Percentiles rank a stretch among this genome's conserved stretches.
Evolutionary conservation across 371 early-diverging fungal species (phyloP).

Genomic region (Polyrhizophydium stewartii): DNA sequence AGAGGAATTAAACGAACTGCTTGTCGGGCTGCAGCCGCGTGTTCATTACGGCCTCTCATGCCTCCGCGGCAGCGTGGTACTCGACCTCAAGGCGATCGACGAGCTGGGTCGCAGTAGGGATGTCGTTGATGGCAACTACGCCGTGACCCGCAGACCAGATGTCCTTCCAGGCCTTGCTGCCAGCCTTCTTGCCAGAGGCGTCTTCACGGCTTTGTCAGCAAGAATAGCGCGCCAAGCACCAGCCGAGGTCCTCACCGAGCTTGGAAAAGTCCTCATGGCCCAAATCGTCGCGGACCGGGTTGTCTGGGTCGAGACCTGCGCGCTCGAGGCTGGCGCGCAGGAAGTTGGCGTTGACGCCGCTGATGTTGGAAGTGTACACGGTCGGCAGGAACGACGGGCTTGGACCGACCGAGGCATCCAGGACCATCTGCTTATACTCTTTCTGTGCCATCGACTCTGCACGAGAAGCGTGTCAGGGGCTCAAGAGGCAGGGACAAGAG

Average conservation of each 20-base stretch:
- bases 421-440: constrained; percentile 22
- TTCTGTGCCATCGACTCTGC: constrained; percentile 6
- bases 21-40: too few species aligned
- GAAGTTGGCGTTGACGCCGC: constrained; percentile 27
- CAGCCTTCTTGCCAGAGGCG: background rate
- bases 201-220: background rate
- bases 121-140: constrained; percentile 16
- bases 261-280: constrained; percentile 17
- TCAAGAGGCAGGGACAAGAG: too few species aligned
- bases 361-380: constrained; percentile 18
- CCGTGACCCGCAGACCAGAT: constrained; percentile 26
- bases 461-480: background rate
- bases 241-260: background rate
- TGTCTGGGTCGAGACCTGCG: constrained; percentile 11
- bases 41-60: too few species aligned
- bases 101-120: constrained; percentile 7
- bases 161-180: constrained; percentile 18
- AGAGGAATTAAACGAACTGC: too few species aligned
- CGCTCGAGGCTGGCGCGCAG: constrained; percentile 9
- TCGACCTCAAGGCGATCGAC: constrained; percentile 11
- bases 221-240: constrained; percentile 9
- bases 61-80: constrained; percentile 11
- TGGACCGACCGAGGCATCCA: constrained; percentile 12
- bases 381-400: constrained; percentile 19
- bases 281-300: background rate